phyloP scores from a whole-genome alignment of 495 filamentous ascomycete genomes.

The Podospora appendiculata region DNA sequence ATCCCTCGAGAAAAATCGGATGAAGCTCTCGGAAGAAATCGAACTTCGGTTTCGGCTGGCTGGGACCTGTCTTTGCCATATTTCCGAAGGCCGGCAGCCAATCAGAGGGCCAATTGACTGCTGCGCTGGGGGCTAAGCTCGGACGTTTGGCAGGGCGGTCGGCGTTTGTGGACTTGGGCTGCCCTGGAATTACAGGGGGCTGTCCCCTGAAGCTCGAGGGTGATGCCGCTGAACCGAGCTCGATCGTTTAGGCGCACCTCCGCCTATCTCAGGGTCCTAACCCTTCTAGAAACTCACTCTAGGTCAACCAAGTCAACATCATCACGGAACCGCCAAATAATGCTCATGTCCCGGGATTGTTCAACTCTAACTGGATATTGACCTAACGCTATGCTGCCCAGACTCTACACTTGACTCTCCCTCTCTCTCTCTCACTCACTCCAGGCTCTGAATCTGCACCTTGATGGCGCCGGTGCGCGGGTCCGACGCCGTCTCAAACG shows the following conservation, averaged over 20 bases:
- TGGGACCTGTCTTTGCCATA: constrained; percentile 2
- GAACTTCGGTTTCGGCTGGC: constrained; percentile 20
- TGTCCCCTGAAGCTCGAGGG: too few species aligned
- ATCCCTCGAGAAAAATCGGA: constrained; percentile 20
- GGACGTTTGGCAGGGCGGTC: background rate
- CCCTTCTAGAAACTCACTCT: too few species aligned
- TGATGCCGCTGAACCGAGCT: too few species aligned
- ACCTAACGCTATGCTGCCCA: background rate
- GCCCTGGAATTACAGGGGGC: too few species aligned
- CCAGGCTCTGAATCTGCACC: constrained; percentile 72
- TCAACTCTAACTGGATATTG: too few species aligned
- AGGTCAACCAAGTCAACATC: too few species aligned
- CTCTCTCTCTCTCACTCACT: constrained; percentile 11
- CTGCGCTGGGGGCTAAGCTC: background rate
- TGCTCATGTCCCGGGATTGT: too few species aligned
- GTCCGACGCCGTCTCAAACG: constrained; percentile 79
- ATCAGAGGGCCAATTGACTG: constrained; percentile 20
- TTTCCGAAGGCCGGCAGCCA: constrained; percentile 18
- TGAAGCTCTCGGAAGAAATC: constrained; percentile 26
- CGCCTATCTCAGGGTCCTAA: too few species aligned
- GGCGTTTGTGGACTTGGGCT: background rate
- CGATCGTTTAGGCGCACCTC: too few species aligned
- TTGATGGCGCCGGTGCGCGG: constrained; percentile 93
- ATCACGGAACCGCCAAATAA: too few species aligned
- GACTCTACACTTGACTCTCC: background rate